Evolutionary conservation across 2,329 filamentous ascomycete genomes (phyloP).

Genomic region (Neurospora sp.): DNA sequence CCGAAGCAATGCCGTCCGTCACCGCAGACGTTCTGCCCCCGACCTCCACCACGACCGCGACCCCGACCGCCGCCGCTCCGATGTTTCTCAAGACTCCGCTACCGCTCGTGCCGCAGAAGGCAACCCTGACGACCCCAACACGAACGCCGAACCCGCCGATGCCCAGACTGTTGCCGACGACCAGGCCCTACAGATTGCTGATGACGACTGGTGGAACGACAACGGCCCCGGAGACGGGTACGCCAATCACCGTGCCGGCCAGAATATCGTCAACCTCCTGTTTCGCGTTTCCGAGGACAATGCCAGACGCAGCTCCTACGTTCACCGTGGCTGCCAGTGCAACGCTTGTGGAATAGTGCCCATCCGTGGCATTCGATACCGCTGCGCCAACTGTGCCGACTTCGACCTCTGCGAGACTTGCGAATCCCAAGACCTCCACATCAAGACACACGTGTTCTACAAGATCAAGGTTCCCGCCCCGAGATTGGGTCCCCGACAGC

Average conservation of each 20-base stretch:
- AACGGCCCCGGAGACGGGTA: conserved; percentile 28
- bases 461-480: conserved; percentile 88
- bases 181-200: conserved; percentile 20
- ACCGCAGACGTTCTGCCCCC: conserved; percentile 21
- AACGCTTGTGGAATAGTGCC: conserved; percentile 81
- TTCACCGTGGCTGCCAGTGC: conserved; percentile 86
- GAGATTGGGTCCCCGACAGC: conserved; percentile 69
- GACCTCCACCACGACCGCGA: conserved; percentile 8
- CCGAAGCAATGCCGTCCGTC: conserved; percentile 58
- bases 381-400: conserved; percentile 91
- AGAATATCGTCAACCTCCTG: conserved; percentile 74
- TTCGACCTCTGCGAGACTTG: conserved; percentile 94
- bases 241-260: conserved; percentile 46
- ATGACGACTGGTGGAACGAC: conserved; percentile 44
- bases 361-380: conserved; percentile 85
- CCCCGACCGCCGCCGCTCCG: conserved; percentile 23
- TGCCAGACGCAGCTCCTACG: conserved; percentile 74
- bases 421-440: conserved; percentile 67
- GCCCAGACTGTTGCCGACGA: conserved; percentile 26
- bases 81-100: conserved; percentile 27
- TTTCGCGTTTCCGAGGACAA: conserved; percentile 94
- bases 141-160: conserved; percentile 30
- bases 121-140: conserved; percentile 30
- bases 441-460: conserved; percentile 91
- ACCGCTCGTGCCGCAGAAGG: conserved; percentile 30